Evolutionary conservation across 1,139 yeast genomes (phyloP), one percentile per base, ranked within the genome.

Genomic region (Wickerhamomyces sp.): DNA sequence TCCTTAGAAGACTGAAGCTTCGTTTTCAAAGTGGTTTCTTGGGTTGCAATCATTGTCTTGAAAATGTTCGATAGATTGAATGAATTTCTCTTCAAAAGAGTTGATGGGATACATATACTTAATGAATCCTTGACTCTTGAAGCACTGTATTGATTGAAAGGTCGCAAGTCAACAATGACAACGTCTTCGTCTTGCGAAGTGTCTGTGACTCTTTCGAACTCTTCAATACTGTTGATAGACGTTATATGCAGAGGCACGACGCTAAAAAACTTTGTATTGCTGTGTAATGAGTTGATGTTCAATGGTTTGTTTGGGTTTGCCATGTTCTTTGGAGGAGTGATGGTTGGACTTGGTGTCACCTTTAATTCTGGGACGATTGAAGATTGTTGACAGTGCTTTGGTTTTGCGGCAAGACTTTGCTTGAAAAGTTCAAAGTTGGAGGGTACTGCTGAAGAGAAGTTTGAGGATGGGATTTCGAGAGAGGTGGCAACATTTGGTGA

Each of bases 71-170:
- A 56, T 37, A 82, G 64, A 32, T 73, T 72, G 61, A 79, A 83
- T 37, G 77, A 76, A n/a, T 74, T 68, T 43, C 93, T 71, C 57
- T 81, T 82, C 50, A 84, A 65, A 32, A 84, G 68, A 0, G 91
- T 84, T 18, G 87, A 77, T 1, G 91, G 91, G 13, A 84, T 71
- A 56, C 89, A 81, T 27, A 83, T 71, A 55, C 81, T 80, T 39
- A 80, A 65, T 1, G 90, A 75, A 39, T 72, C 65, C 7, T 54
- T 50, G 13, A 84, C 55, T 47, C 81, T 80, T 9, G 72, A 60
- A 40, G 64, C 66, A 37, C 72, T 65, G 61, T 67, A 83, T 48
- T 79, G 81, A 7, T 82, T 73, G 57, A 75, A 80, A 1, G 90
- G 82, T 45, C 91, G 68, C 32, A 81, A 73, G 58, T 84, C 91